Percentiles rank a stretch among this genome's conserved stretches.
Conservation (phyloP, 306 rosid species). For the Trifolium dubium region DNA sequence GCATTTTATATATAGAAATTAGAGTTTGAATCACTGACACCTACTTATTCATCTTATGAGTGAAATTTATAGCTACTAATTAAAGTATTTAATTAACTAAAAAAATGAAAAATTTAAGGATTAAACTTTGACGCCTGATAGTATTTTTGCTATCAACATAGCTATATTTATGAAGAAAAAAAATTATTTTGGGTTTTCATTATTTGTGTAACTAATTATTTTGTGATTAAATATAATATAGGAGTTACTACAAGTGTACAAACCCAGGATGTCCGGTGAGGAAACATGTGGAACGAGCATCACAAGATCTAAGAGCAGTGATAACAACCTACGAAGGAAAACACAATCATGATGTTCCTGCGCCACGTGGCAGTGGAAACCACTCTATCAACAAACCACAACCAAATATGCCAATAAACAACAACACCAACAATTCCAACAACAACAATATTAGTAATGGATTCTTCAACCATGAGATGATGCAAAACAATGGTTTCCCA, state of each 20-base stretch:
- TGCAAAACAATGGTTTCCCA: not conserved
- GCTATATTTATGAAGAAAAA: too few relatives aligned
- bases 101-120: too few relatives aligned
- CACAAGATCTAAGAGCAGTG: slow-evolving; percentile 85
- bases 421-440: not conserved
- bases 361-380: slow-evolving; percentile 80
- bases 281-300: slow-evolving; percentile 94
- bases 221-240: slow-evolving; percentile 33
- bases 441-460: slow-evolving; percentile 44
- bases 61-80: too few relatives aligned
- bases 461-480: slow-evolving; percentile 34
- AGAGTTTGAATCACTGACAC: too few relatives aligned
- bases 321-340: slow-evolving; percentile 97
- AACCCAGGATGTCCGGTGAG: slow-evolving; percentile 87
- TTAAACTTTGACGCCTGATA: too few relatives aligned
- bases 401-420: slow-evolving; percentile 42
- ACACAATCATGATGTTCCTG: slow-evolving; percentile 95
- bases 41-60: too few relatives aligned
- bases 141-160: too few relatives aligned
- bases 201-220: not conserved
- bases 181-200: too few relatives aligned
- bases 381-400: slow-evolving; percentile 59
- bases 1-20: too few relatives aligned
- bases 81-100: too few relatives aligned
- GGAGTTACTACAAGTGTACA: slow-evolving; percentile 99